phyloP scores from a whole-genome alignment of 75 land plant species.

The Chamaecyparis obtusa region DNA sequence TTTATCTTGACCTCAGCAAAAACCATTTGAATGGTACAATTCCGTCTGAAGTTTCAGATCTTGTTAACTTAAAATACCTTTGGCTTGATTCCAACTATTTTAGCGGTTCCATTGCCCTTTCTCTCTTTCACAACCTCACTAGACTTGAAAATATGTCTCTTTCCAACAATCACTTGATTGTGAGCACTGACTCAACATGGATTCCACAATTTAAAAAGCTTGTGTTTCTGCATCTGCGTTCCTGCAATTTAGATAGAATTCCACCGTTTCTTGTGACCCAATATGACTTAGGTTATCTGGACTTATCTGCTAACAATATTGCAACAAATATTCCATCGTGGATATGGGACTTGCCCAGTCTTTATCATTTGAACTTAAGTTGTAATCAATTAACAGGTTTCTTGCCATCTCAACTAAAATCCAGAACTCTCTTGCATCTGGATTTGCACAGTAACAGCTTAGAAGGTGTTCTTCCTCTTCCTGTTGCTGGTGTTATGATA shows the following conservation, averaged over 20 bases:
- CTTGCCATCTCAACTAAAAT: background rate
- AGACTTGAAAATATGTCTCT: constrained; percentile 10
- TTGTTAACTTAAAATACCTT: background rate
- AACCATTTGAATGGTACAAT: background rate
- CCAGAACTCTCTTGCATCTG: background rate
- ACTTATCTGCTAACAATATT: constrained; percentile 13
- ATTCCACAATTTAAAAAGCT: background rate
- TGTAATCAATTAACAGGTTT: background rate
- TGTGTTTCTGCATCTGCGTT: background rate
- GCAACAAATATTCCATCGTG: constrained; percentile 10
- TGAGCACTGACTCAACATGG: constrained; percentile 9
- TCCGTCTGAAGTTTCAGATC: background rate
- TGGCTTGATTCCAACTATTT: background rate
- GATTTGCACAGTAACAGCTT: background rate
- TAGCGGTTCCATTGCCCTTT: background rate
- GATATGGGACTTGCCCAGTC: background rate
- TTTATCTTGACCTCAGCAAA: background rate
- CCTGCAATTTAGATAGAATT: constrained; percentile 15
- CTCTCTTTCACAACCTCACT: background rate
- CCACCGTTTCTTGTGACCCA: constrained; percentile 12
- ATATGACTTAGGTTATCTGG: background rate
- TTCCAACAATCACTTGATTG: constrained; percentile 14
- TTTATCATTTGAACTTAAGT: background rate
- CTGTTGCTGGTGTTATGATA: background rate
- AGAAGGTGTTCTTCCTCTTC: constrained; percentile 3